Base-by-base conservation (phyloP, 2,329 filamentous ascomycete genomes). In the Monascus ruber region DNA sequence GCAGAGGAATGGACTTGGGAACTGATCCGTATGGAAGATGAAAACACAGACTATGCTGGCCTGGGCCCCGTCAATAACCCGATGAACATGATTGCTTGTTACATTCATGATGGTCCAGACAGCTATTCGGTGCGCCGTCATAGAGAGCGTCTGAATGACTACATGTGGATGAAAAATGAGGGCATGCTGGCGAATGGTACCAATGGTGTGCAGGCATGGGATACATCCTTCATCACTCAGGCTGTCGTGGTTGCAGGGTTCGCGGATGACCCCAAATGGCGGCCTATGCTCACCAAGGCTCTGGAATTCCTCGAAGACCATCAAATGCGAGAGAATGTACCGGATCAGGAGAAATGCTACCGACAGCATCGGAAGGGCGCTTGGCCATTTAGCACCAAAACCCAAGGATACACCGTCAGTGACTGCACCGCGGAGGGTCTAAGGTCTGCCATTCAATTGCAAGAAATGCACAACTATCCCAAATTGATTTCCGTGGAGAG, bases 161-260 rank as follows among this genome's bases (percentile, higher is more conserved):
- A 81, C 45, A 63, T 98, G 26, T 98, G 91, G 88, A 72, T 98
- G 36, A 94, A 93, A 47, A 62, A 79, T 28, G 88, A 95, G 57
- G 91, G 91, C 5, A 86, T 98, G 85, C 72, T 96, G 35, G 82
- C 82, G 63, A 95, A 95, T 52, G 91, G 91, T 31, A 98, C 91
- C 6, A 96, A 98, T 50, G 91, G 91, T n/a, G 88, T 96, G 1
- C 91, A 98, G 62, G 83, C 80, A 47, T 98, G 91, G 91, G 91
- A 98, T 57, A 98, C 91, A 0, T 76, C 87, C 0, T 96, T 96
- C 56, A 68, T 82, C 11, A 85, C 95, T 28, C 87, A 94, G 60
- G 81, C 85, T 1, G 76, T 85, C 5, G 75, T 85, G 38, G 84
- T 85, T 36, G 80, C 85, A 5, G 86, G 84, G 0, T 73, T 95